Evolutionary conservation across 2,329 filamentous ascomycete species (phyloP).

Genomic region (Exophiala sideris): DNA sequence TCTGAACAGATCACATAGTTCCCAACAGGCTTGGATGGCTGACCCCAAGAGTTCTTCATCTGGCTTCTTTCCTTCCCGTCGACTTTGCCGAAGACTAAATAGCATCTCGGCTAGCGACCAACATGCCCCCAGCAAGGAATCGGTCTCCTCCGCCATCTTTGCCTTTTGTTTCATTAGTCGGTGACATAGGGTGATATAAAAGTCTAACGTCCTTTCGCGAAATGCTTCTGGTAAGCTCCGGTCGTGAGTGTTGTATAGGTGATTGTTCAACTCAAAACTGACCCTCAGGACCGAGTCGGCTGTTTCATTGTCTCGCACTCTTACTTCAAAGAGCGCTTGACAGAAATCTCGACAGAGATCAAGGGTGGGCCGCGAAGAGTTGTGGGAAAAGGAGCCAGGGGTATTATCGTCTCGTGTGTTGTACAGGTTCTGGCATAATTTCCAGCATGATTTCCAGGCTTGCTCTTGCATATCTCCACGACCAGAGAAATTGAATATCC

Average conservation of each 20-base stretch:
- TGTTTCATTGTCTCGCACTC: constrained; percentile 71
- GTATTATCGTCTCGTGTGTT: constrained; percentile 71
- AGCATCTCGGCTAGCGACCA: constrained; percentile 92
- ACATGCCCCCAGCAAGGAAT: constrained; percentile 77
- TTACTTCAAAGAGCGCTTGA: constrained; percentile 82
- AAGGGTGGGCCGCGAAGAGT: constrained; percentile 64
- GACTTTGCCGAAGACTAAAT: constrained; percentile 82
- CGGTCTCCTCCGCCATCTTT: constrained; percentile 74
- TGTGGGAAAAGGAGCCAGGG: constrained; percentile 50
- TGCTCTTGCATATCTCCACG: constrained; percentile 77
- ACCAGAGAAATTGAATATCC: constrained; percentile 72
- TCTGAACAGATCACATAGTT: constrained; percentile 87
- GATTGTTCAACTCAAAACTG: constrained; percentile 93
- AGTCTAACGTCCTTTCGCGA: constrained; percentile 83
- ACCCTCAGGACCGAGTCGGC: constrained; percentile 85
- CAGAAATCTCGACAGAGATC: constrained; percentile 91
- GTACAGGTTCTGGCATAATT: constrained; percentile 84
- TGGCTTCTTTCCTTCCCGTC: constrained; percentile 65
- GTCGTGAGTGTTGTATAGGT: constrained; percentile 90
- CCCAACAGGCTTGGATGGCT: constrained; percentile 90
- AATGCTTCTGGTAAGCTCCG: constrained; percentile 80
- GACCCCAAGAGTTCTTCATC: constrained; percentile 84
- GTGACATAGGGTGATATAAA: constrained; percentile 91
- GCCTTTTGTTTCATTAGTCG: constrained; percentile 92
- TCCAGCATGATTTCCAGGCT: constrained; percentile 94